phyloP scores from a whole-genome alignment of 2,329 filamentous ascomycete species.

The Triangularia setosa region DNA sequence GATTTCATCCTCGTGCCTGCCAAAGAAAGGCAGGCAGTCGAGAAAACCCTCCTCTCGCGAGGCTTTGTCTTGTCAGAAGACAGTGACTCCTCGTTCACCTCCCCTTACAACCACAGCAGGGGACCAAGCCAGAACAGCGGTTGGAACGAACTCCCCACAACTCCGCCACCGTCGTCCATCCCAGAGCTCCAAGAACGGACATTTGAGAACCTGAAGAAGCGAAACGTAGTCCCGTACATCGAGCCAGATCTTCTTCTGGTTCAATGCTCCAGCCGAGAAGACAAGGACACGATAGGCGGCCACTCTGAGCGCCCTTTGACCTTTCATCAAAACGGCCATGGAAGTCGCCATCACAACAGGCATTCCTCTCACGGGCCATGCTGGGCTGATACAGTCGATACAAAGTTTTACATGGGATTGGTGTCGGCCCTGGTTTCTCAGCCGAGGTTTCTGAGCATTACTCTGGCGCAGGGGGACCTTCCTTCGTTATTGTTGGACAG shows the following conservation, averaged over 20 bases:
- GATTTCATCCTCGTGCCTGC: constrained; percentile 91
- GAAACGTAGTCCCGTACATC: constrained; percentile 69
- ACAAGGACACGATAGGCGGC: constrained; percentile 35
- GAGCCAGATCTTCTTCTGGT: constrained; percentile 67
- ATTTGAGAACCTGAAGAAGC: constrained; percentile 75
- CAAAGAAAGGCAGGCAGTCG: constrained; percentile 69
- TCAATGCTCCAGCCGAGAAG: constrained; percentile 70
- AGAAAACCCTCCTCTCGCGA: constrained; percentile 69
- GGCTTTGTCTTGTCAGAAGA: constrained; percentile 79
- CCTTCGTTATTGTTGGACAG: constrained; percentile 71
- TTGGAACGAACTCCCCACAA: constrained; percentile 33
- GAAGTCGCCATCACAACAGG: background rate
- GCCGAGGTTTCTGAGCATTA: constrained; percentile 70
- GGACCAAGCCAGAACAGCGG: constrained; percentile 25
- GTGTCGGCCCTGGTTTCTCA: constrained; percentile 57
- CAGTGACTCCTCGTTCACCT: constrained; percentile 60
- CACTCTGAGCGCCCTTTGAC: constrained; percentile 28
- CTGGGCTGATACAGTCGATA: constrained; percentile 60
- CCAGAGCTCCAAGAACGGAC: constrained; percentile 78
- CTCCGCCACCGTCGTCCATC: constrained; percentile 73
- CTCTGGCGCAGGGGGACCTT: constrained; percentile 67
- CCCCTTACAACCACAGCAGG: constrained; percentile 35
- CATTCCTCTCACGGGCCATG: constrained; percentile 12
- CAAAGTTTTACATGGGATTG: constrained; percentile 59
- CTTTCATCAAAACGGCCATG: background rate